Evolutionary conservation across 345 rosid genomes (phyloP), one percentile per base, ranked within the genome.

Genomic region (Salix viminalis): DNA sequence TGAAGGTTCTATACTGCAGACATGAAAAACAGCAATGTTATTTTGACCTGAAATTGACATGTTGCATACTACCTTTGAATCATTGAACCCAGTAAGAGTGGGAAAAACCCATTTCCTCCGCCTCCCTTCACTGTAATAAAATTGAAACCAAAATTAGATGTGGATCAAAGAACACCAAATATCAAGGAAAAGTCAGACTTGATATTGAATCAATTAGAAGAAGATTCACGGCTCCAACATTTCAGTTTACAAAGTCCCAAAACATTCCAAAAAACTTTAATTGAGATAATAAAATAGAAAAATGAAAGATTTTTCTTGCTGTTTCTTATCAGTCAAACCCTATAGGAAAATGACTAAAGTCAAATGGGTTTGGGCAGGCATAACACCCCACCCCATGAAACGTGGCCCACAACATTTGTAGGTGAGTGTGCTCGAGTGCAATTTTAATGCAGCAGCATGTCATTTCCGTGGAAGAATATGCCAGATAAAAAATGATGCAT

Each of bases 91-190:
- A 23, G 75, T 74, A 79, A 96, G 92, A 71, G 88, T 87, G 39
- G 98, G 99, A 76, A 96, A 96, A 70, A 88, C 90, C 99, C 99
- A 96, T 78, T 90, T 91, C 83, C 98, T 89, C 75, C 99, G 85
- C 72, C 92, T 92, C 70, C 94, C 99, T 89, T 93, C 97, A 61
- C 99, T 96, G 92, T 60, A 76, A 79, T 62, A 75, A 54, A 75
- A 83, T 69, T 8, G 54, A 73, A 77, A 73, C 65, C 61, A 69
- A 56, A 54, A 72, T 76, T 78, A 74, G 77, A 77, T 44, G 72
- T 42, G 68, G 62, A n/a, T 60, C 36, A 28, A 61, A 21, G 16
- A 39, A 70, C 9, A 48, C 32, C 19, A 75, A 34, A 28, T 14
- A 70, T 15, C 19, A 56, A 10, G 9, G 48, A 30, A 44, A 37